Evolutionary conservation across 2,329 filamentous ascomycete species (phyloP).

Genomic region (Pseudogymnoascus sp.): DNA sequence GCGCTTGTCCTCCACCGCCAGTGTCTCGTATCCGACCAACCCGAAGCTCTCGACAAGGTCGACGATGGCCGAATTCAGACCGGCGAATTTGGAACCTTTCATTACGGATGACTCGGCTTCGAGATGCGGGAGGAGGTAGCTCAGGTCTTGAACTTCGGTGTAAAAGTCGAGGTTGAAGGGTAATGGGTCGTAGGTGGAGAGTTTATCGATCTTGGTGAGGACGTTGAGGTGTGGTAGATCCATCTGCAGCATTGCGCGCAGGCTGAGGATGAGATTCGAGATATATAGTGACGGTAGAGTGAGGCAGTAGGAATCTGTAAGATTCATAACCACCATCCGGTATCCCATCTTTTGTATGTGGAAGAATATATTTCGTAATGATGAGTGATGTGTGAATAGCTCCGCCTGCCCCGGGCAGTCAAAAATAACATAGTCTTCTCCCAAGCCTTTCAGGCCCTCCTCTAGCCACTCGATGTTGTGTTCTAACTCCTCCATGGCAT

Average conservation of each 20-base stretch:
- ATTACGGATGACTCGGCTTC: slow-evolving; percentile 67
- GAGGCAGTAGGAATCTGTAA: slow-evolving; percentile 89
- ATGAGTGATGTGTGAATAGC: slow-evolving; percentile 90
- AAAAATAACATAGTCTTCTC: slow-evolving; percentile 87
- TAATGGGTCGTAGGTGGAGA: slow-evolving; percentile 73
- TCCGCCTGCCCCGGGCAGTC: slow-evolving; percentile 97
- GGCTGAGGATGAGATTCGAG: slow-evolving; percentile 82
- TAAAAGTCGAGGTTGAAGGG: slow-evolving; percentile 97
- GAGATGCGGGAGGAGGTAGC: slow-evolving; percentile 72
- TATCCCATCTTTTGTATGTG: slow-evolving; percentile 85
- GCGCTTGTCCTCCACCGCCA: slow-evolving; percentile 93
- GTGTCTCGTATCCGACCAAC: slow-evolving; percentile 82
- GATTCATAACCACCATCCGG: slow-evolving; percentile 86
- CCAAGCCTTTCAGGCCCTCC: slow-evolving; percentile 67
- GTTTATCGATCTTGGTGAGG: slow-evolving; percentile 94
- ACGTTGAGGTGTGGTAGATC: slow-evolving; percentile 95
- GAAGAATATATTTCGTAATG: slow-evolving; percentile 85
- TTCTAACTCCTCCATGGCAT: slow-evolving; percentile 91
- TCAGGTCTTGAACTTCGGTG: slow-evolving; percentile 90
- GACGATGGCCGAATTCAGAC: slow-evolving; percentile 78
- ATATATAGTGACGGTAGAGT: slow-evolving; percentile 92
- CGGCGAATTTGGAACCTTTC: slow-evolving; percentile 67
- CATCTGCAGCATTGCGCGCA: slow-evolving; percentile 97
- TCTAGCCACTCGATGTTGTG: slow-evolving; percentile 91
- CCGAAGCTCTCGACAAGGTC: slow-evolving; percentile 83